A percentile compares a stretch with the other conserved stretches of the same genome.
Conservation (phyloP, 441 rosid species). For the Syzygium syzygioides region DNA sequence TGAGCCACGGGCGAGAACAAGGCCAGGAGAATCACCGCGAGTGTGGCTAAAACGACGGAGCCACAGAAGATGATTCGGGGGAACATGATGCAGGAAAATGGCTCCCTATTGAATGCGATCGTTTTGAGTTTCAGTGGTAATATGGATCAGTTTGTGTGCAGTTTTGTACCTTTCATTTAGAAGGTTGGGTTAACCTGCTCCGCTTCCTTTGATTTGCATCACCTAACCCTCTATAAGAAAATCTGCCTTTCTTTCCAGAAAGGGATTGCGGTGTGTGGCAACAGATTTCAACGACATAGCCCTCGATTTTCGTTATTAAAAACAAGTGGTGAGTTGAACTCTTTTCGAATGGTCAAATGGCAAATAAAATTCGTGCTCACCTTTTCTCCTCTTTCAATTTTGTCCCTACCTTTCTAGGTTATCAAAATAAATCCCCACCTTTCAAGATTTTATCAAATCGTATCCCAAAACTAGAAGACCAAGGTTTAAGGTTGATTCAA, state of each 20-base stretch:
- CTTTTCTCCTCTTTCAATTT: not conserved
- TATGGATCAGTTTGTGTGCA: not conserved
- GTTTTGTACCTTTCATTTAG: not conserved
- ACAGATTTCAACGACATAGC: not conserved
- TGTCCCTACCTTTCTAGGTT: not conserved
- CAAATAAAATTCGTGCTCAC: not conserved
- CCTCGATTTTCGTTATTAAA: not conserved
- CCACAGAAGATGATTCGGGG: conserved; percentile 55
- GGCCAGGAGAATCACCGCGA: conserved; percentile 50
- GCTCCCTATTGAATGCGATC: not conserved
- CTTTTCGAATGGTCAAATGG: not conserved
- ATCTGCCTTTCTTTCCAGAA: not conserved
- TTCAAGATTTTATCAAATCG: not conserved
- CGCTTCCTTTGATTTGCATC: not conserved
- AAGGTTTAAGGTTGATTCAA: no score
- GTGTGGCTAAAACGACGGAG: conserved; percentile 33
- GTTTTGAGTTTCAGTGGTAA: not conserved
- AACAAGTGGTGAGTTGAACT: not conserved
- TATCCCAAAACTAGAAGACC: not conserved
- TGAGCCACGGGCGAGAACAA: conserved; percentile 48
- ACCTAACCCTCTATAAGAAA: not conserved
- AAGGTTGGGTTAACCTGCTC: not conserved
- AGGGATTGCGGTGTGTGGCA: not conserved
- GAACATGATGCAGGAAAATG: conserved; percentile 29
- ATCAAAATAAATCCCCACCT: not conserved